Evolutionary conservation across 345 rosid genomes (phyloP), one percentile per base, ranked within the genome.

Genomic region (Dimocarpus longan): DNA sequence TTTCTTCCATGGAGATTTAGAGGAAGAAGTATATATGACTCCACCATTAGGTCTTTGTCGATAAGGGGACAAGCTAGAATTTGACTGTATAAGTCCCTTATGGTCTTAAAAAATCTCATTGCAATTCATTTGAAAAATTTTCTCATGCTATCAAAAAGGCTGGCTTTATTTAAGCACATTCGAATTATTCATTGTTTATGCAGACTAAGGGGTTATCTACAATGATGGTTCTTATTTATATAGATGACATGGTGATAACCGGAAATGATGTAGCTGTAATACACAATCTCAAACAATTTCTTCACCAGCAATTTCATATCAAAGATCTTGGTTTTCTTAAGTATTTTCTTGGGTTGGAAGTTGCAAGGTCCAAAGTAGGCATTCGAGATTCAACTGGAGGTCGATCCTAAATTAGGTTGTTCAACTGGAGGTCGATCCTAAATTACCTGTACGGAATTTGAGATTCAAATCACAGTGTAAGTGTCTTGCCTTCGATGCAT

Each of bases 241-340:
- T 60, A 4, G 65, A 60, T 22, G 21, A 60, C 8, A 39, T 71
- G 16, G 54, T 71, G 10, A 12, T 71, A 4, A 71, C 62, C 11
- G 7, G 72, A 11, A 11, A 8, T 6, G 56, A 71, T 57, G 28
- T 28, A 15, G 19, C 7, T 8, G 3, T 4, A 8, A 56, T 73
- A 16, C 37, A 39, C 0, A 28, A 11, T 37, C 42, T 60, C 46
- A 28, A 73, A 59, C 9, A 74, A 26, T 26, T 26, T 26, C 28
- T 26, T 26, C 28, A 26, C 28, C 28, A 26, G 1, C 28, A 26
- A 9, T 74, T 74, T 60, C 18, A 60, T 39, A 57, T 60, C 26
- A 74, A 74, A 42, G 77, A 74, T 39, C 68, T 74, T 0, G 40
- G 15, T 12, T 12, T 26, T 9, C 39, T 72, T 6, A 52, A 72